Percentiles rank a stretch among this genome's conserved stretches.
These are phyloP conservation scores for Trypanosoma avium DNA, from an alignment of 208 protist genomes.

Conservation along the genomic window DNA sequence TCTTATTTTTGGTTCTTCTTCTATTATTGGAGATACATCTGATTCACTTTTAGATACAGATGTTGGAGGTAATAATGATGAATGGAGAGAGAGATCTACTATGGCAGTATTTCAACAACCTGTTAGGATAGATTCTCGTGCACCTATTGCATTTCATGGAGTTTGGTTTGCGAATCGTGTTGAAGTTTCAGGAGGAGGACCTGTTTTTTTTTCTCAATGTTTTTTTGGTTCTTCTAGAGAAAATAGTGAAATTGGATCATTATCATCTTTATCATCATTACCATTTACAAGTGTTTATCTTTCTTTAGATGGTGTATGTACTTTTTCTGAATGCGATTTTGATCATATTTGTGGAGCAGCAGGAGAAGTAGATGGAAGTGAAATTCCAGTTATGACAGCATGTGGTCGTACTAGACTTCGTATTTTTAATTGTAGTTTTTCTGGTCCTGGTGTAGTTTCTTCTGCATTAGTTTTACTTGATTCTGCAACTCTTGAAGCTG, in stretches of 20 bases:
- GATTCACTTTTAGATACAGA: not conserved
- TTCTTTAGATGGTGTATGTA: constrained; percentile 8
- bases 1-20: constrained; percentile 2
- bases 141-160: constrained; percentile 40
- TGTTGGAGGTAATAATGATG: not conserved
- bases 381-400: constrained; percentile 19
- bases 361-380: not conserved
- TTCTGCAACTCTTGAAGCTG: constrained; percentile 19
- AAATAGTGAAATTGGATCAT: not conserved
- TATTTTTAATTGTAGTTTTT: constrained; percentile 25
- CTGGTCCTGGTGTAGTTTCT: constrained; percentile 15
- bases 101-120: constrained; percentile 31
- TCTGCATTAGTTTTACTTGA: constrained; percentile 18
- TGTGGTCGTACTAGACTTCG: constrained; percentile 8
- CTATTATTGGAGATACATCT: not conserved
- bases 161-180: constrained; percentile 48
- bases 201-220: constrained; percentile 62
- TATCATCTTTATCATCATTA: not conserved
- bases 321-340: constrained; percentile 24
- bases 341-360: constrained; percentile 7
- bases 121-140: constrained; percentile 44
- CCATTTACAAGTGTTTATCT: constrained; percentile 19
- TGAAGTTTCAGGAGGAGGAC: constrained; percentile 38
- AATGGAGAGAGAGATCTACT: not conserved
- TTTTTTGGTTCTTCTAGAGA: constrained; percentile 31